Percentiles rank a stretch among this genome's conserved stretches.
Evolutionary conservation across 2,329 filamentous ascomycete genomes (phyloP).

Genomic region (Eutypa lata): DNA sequence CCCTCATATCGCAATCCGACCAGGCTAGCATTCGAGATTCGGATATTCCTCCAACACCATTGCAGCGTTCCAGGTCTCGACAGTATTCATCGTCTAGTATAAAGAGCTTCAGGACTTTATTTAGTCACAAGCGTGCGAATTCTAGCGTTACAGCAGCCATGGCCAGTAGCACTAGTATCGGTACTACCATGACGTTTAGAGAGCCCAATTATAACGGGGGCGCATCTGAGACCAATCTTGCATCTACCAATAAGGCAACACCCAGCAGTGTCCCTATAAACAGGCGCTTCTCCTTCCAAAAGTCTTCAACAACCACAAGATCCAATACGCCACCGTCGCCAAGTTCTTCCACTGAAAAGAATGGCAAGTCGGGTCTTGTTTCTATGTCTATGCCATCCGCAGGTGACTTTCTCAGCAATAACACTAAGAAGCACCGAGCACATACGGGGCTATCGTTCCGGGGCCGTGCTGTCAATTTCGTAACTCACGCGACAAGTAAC

Average conservation of each 20-base stretch:
- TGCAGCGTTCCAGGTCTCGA: slow-evolving; percentile 9
- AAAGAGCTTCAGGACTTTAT: slow-evolving; percentile 22
- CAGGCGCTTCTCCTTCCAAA: slow-evolving; percentile 30
- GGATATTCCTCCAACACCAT: background rate
- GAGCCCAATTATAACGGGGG: slow-evolving; percentile 21
- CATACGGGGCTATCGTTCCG: slow-evolving; percentile 50
- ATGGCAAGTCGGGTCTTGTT: slow-evolving; percentile 20
- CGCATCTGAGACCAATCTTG: slow-evolving; percentile 19
- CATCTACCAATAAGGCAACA: slow-evolving; percentile 17
- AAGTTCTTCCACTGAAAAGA: slow-evolving; percentile 23
- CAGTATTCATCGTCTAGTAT: slow-evolving; percentile 20
- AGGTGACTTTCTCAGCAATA: slow-evolving; percentile 42
- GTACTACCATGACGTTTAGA: slow-evolving; percentile 16
- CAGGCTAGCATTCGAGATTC: background rate
- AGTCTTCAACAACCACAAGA: slow-evolving; percentile 25
- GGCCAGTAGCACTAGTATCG: background rate
- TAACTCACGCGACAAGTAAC: slow-evolving; percentile 19
- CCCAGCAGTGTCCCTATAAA: slow-evolving; percentile 11
- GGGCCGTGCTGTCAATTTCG: slow-evolving; percentile 44
- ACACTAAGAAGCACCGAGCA: slow-evolving; percentile 49
- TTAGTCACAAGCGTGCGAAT: slow-evolving; percentile 24
- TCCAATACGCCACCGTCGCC: slow-evolving; percentile 34
- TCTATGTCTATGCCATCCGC: slow-evolving; percentile 33
- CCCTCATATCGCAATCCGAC: background rate
- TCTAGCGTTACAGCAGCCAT: slow-evolving; percentile 8